Base-by-base conservation (phyloP, 2,329 filamentous ascomycete species). In the Cytospora leucostoma region DNA sequence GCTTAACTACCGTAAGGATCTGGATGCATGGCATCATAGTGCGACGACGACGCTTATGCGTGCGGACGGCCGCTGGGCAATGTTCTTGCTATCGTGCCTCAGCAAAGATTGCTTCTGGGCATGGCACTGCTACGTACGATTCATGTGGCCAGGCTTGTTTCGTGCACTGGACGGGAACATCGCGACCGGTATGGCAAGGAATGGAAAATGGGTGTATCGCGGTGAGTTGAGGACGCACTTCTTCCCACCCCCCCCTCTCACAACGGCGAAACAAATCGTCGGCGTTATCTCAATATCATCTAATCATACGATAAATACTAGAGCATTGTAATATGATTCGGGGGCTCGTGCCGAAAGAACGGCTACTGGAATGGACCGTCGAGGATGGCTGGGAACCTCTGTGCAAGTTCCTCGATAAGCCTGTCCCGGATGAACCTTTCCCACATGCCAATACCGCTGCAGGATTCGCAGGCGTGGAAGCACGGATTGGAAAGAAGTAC, bases 1-100 rank as follows among this genome's bases (percentile, higher is more conserved):
- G 17, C 73, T 78, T 58, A 71, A 72, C 65, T 76, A 75, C 47
- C 69, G 74, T 6, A 68, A 72, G 32, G 76, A 80, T 61, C 66
- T 74, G 13, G 72, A 76, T 21, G 71, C 69, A 27, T 80, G 78
- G 79, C 72, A 75, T 66, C 62, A 66, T 19, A 78, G 75, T 59
- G 52, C 70, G 27, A 64, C 61, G 15, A 67, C 64, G 32, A 74
- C 72, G 33, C 63, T 74, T 4, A 67, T 71, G 38, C 62, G 65
- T 13, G 64, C 61, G 13, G 69, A 71, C 21, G 38, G 67, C 55
- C 63, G 62, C 64, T 74, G 71, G 71, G 61, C 51, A 15, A 69
- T 72, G 13, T 74, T 68, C 67, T 7, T 73, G 0, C 64, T 71
- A 2, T 69, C 67, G 11, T 70, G 69, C 66, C 54, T 74, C 33